Conservation (phyloP, 1,139 yeast genomes). For the Arxiozyma slooffiae region DNA sequence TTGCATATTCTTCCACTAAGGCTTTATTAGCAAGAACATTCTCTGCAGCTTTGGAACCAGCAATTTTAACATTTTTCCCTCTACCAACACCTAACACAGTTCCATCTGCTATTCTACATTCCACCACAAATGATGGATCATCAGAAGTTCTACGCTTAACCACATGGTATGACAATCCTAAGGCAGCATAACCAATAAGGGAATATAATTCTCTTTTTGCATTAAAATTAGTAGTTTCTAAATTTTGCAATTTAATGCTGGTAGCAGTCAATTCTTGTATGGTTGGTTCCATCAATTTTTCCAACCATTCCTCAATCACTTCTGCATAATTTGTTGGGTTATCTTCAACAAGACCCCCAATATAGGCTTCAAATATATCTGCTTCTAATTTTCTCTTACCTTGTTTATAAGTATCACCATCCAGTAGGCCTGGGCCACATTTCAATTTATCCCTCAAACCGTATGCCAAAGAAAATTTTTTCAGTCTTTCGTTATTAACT, state of each 20-base stretch:
- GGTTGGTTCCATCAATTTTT: slow-evolving; percentile 43
- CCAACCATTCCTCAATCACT: slow-evolving; percentile 53
- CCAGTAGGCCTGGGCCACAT: slow-evolving; percentile 30
- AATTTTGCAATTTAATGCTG: slow-evolving; percentile 17
- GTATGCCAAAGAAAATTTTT: slow-evolving; percentile 62
- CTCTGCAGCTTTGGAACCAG: slow-evolving; percentile 66
- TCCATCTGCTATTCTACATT: slow-evolving; percentile 54
- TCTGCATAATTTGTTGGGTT: slow-evolving; percentile 36
- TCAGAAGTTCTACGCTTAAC: slow-evolving; percentile 46
- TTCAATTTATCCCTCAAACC: slow-evolving; percentile 55
- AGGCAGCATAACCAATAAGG: slow-evolving; percentile 63
- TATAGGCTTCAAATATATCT: slow-evolving; percentile 73
- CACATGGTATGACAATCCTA: slow-evolving; percentile 56
- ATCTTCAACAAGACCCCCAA: slow-evolving; percentile 73
- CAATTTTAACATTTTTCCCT: slow-evolving; percentile 54
- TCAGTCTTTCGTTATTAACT: slow-evolving; percentile 65
- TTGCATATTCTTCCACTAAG: slow-evolving; percentile 55
- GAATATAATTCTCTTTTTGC: slow-evolving; percentile 67
- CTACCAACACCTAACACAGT: slow-evolving; percentile 55
- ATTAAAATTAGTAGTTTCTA: slow-evolving; percentile 26
- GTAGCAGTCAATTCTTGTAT: slow-evolving; percentile 32
- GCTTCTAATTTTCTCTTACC: slow-evolving; percentile 31
- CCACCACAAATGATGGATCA: slow-evolving; percentile 43
- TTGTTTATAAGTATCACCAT: not conserved
- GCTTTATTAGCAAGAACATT: slow-evolving; percentile 51